A percentile compares a stretch with the other conserved stretches of the same genome.
Evolutionary conservation across 2,329 filamentous ascomycete species (phyloP).

Genomic region (Hymenotorrendiella dingleyae): DNA sequence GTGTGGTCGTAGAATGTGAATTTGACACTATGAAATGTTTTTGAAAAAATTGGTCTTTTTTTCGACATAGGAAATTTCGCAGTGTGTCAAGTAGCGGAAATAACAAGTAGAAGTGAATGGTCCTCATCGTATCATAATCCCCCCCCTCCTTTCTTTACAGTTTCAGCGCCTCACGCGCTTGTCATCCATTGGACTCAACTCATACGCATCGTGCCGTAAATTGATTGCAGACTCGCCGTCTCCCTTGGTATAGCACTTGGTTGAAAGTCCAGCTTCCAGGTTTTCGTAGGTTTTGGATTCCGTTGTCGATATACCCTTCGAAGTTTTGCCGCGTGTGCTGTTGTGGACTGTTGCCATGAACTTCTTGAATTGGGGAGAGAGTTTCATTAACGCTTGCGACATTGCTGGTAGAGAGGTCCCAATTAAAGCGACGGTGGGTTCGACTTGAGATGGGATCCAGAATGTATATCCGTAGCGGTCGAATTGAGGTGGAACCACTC

Average conservation of each 20-base stretch:
- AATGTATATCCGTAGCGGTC: constrained; percentile 1
- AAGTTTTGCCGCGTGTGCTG: not conserved
- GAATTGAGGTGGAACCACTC: constrained; percentile 1
- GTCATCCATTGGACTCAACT: not conserved
- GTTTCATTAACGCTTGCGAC: constrained; percentile 1
- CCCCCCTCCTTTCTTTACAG: no score
- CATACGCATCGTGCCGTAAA: not conserved
- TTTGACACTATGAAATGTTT: no score
- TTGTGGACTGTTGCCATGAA: not conserved
- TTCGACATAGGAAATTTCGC: no score
- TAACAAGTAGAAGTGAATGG: no score
- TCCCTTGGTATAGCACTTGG: not conserved
- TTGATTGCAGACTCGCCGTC: not conserved
- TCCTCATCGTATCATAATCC: no score
- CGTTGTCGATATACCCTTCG: not conserved
- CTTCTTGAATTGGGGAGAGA: not conserved
- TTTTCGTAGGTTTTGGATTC: constrained; percentile 1
- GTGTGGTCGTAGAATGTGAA: no score
- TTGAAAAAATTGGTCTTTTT: no score
- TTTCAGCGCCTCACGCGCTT: not conserved
- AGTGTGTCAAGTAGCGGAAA: no score
- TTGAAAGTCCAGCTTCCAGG: not conserved
- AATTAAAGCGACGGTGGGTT: constrained; percentile 2
- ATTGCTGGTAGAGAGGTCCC: constrained; percentile 1
- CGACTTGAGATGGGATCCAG: constrained; percentile 2